Percentiles rank a stretch among this genome's conserved stretches.
Evolutionary conservation across 768 basidiomycete species (phyloP).

Genomic region (Trametes gibbosa): DNA sequence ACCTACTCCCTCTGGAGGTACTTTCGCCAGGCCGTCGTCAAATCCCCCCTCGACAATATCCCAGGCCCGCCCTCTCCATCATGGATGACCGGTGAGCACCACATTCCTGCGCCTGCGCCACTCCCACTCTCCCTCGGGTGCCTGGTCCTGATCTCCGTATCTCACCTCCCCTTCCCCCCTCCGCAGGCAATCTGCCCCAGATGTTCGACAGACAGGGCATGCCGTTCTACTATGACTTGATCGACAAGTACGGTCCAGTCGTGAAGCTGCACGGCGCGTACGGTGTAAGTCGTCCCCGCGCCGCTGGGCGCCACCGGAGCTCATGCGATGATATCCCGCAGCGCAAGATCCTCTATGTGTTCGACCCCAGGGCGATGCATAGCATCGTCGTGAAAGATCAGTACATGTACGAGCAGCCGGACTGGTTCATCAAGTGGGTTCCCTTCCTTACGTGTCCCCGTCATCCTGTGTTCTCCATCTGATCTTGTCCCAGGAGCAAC

Average conservation of each 20-base stretch:
- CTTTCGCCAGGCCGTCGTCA: constrained; percentile 14
- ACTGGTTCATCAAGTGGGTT: constrained; percentile 44
- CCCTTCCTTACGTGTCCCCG: background rate
- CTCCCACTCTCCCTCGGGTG: background rate
- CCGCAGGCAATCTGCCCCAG: constrained; percentile 13
- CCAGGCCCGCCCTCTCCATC: constrained; percentile 18
- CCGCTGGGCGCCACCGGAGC: no score
- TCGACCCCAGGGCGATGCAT: constrained; percentile 48
- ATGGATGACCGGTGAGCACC: constrained; percentile 17
- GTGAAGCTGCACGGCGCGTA: constrained; percentile 13
- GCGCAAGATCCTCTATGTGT: constrained; percentile 36
- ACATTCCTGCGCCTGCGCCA: background rate
- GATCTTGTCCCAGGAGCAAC: constrained; percentile 16
- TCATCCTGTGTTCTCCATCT: background rate
- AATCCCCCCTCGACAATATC: constrained; percentile 15
- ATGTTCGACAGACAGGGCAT: constrained; percentile 15
- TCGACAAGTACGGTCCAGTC: constrained; percentile 16
- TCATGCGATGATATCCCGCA: background rate
- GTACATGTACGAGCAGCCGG: constrained; percentile 46
- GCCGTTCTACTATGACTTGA: constrained; percentile 12
- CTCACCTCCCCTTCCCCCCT: background rate
- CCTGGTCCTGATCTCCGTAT: background rate
- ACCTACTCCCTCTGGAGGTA: constrained; percentile 15
- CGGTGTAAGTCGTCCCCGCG: constrained; percentile 7
- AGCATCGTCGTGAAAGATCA: constrained; percentile 49